phyloP scores from a whole-genome alignment of 2,329 filamentous ascomycete species.

The Penicillium sp. region DNA sequence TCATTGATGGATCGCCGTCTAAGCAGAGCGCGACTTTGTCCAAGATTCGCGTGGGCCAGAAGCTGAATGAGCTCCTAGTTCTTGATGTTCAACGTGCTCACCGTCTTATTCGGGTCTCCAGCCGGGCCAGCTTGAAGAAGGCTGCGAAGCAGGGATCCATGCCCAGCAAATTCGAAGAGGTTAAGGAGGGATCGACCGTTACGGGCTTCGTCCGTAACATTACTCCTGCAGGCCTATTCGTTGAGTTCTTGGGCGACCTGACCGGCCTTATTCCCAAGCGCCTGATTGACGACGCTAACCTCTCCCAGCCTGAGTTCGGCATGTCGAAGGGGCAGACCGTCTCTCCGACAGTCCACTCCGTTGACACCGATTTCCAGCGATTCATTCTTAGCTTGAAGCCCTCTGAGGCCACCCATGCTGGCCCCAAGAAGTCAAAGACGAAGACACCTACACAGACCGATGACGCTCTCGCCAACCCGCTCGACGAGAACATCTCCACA shows the following conservation, averaged over 20 bases:
- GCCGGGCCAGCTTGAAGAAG: constrained; percentile 76
- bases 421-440: constrained; percentile 39
- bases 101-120: constrained; percentile 68
- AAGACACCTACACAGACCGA: constrained; percentile 36
- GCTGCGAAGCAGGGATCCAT: constrained; percentile 68
- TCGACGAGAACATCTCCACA: constrained; percentile 60
- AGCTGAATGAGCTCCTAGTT: constrained; percentile 72
- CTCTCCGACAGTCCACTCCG: constrained; percentile 63
- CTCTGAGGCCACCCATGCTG: constrained; percentile 48
- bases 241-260: constrained; percentile 76
- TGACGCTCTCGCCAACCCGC: constrained; percentile 49
- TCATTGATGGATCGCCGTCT: constrained; percentile 75
- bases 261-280: constrained; percentile 75
- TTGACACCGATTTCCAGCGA: constrained; percentile 65
- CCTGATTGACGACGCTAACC: constrained; percentile 66
- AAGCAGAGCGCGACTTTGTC: constrained; percentile 74
- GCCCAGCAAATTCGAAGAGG: constrained; percentile 65
- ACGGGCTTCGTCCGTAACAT: constrained; percentile 83
- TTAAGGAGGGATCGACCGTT: constrained; percentile 62
- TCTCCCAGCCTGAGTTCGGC: constrained; percentile 68
- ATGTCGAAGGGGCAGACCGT: constrained; percentile 72
- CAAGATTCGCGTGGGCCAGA: constrained; percentile 78
- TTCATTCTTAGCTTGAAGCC: constrained; percentile 61
- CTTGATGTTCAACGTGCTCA: constrained; percentile 79
- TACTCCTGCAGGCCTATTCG: constrained; percentile 72